Conservation (phyloP, 1,139 yeast genomes). For the Candida mesenterica region DNA sequence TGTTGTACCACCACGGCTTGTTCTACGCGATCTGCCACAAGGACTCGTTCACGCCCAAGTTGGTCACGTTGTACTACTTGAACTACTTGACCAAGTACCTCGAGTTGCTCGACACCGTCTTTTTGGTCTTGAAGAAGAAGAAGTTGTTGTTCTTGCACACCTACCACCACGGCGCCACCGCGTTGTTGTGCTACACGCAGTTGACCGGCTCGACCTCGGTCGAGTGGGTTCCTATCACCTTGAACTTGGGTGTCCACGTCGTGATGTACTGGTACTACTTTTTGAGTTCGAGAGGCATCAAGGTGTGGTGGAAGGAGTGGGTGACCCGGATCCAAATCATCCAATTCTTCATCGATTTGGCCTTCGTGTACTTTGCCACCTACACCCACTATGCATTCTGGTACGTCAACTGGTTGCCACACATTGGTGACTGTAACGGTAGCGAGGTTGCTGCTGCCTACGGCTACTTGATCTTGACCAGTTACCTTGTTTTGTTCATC, state of each 20-base stretch:
- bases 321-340: conserved; percentile 94
- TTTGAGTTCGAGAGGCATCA: conserved; percentile 87
- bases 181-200: conserved; percentile 91
- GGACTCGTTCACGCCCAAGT: conserved; percentile 80
- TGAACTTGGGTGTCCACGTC: conserved; percentile 91
- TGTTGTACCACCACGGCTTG: conserved; percentile 71
- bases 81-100: conserved; percentile 75
- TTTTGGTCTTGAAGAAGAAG: conserved; percentile 88
- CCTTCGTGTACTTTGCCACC: conserved; percentile 89
- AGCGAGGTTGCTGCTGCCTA: conserved; percentile 88
- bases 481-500: conserved; percentile 87
- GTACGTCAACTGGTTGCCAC: conserved; percentile 66
- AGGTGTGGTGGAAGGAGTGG: conserved; percentile 99
- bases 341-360: conserved; percentile 87
- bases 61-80: conserved; percentile 79
- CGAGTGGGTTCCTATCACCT: conserved; percentile 90
- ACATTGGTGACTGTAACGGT: conserved; percentile 87
- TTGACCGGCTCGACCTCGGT: conserved; percentile 86
- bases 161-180: conserved; percentile 98
- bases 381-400: conserved; percentile 71
- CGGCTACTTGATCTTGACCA: conserved; percentile 86
- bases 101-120: conserved; percentile 89
- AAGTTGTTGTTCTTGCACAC: conserved; percentile 89
- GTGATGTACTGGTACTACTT: conserved; percentile 99
- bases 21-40: conserved; percentile 82